These are phyloP conservation scores for Blastosporella zonata DNA, from an alignment of 1,284 basidiomycete species.

Conservation along the genomic window DNA sequence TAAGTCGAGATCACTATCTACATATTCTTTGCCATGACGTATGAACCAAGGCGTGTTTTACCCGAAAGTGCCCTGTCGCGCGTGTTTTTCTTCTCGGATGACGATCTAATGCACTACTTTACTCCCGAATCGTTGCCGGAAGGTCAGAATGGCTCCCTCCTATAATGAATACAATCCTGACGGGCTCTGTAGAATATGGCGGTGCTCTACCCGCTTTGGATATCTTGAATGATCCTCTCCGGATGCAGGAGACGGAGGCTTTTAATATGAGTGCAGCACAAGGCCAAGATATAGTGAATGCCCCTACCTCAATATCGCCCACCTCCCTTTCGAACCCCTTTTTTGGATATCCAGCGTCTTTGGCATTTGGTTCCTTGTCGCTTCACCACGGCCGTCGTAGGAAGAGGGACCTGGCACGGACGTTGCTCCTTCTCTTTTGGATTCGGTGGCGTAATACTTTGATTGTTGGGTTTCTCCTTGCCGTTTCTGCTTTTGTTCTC, in stretches of 20 bases:
- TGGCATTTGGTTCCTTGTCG: conserved; percentile 35
- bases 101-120: conserved; percentile 62
- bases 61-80: conserved; percentile 67
- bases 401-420: conserved; percentile 68
- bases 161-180: conserved; percentile 7
- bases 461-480: conserved; percentile 30
- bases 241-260: conserved; percentile 24
- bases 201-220: conserved; percentile 48
- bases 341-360: conserved; percentile 73
- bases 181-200: conserved; percentile 51
- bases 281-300: conserved; percentile 15
- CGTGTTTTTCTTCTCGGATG: conserved; percentile 67
- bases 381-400: conserved; percentile 61
- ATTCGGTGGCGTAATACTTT: conserved; percentile 51
- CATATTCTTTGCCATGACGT: conserved; percentile 12
- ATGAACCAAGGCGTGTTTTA: conserved; percentile 54
- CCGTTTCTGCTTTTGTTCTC: conserved; percentile 23
- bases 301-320: conserved; percentile 38
- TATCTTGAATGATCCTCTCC: conserved; percentile 47
- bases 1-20: conserved; percentile 23
- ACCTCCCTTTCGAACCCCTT: conserved; percentile 72
- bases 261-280: conserved; percentile 9
- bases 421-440: conserved; percentile 66
- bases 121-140: conserved; percentile 50
- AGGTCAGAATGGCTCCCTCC: conserved; percentile 37